Conservation (phyloP, 495 filamentous ascomycete species). For the Annulohypoxylon bovei region DNA sequence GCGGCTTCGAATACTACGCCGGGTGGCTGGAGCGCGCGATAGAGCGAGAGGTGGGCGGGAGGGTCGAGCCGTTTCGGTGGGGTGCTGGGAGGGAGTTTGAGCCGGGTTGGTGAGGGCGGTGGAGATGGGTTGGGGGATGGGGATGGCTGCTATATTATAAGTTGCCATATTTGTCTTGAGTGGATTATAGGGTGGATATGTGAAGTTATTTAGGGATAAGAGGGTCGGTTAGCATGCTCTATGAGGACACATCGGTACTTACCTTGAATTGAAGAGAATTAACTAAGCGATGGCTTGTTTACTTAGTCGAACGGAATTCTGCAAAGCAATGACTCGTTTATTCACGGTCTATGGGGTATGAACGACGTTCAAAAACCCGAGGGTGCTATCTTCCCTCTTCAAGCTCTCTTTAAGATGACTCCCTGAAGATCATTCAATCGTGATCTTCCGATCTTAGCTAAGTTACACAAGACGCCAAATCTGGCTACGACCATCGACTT, state of each 20-base stretch:
- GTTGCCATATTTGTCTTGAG: no score
- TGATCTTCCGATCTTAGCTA: constrained; percentile 26
- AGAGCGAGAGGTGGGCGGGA: constrained; percentile 46
- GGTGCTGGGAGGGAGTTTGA: constrained; percentile 51
- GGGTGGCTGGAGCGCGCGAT: constrained; percentile 58
- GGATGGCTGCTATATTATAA: no score
- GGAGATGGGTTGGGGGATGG: neutral
- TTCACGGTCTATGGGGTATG: constrained; percentile 38
- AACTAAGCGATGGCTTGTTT: neutral
- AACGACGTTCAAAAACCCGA: constrained; percentile 22
- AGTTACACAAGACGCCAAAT: constrained; percentile 38
- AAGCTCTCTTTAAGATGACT: constrained; percentile 20
- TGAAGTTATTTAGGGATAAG: neutral
- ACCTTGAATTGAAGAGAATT: neutral
- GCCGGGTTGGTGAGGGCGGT: constrained; percentile 33
- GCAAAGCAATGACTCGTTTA: constrained; percentile 23
- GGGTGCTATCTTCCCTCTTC: constrained; percentile 15
- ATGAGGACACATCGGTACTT: neutral
- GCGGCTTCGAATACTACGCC: constrained; percentile 54
- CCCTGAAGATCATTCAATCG: constrained; percentile 14
- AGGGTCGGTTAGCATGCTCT: neutral
- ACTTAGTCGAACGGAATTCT: neutral
- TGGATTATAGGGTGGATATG: neutral
- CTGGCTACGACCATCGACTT: constrained; percentile 23
- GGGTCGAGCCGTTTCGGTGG: constrained; percentile 36